phyloP scores from a whole-genome alignment of 2,329 filamentous ascomycete genomes.

The Verticillium klebahnii region DNA sequence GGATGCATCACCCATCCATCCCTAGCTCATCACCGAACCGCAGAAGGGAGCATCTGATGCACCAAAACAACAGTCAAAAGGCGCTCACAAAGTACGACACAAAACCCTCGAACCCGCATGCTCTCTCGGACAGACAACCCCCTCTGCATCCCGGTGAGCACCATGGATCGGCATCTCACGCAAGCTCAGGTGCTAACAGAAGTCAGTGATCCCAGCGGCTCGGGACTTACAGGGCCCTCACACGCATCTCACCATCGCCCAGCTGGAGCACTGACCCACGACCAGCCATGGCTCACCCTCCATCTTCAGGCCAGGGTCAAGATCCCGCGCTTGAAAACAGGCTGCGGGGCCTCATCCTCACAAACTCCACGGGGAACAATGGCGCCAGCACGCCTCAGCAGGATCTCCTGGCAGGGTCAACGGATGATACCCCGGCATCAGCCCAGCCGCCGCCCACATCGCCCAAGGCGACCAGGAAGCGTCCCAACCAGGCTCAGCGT shows the following conservation, averaged over 20 bases:
- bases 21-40: not conserved
- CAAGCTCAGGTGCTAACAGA: not conserved
- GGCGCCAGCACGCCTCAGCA: not conserved
- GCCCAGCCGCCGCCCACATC: constrained; percentile 3
- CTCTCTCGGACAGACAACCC: not conserved
- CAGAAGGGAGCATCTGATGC: not conserved
- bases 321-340: constrained; percentile 43
- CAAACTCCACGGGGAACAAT: constrained; percentile 32
- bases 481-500: constrained; percentile 59
- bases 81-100: not conserved
- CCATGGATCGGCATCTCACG: not conserved
- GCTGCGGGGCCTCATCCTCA: constrained; percentile 56
- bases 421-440: not conserved
- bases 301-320: not conserved
- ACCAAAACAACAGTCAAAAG: not conserved
- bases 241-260: not conserved
- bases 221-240: not conserved
- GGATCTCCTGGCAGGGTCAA: not conserved
- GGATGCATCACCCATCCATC: not conserved
- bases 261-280: not conserved
- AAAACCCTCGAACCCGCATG: not conserved
- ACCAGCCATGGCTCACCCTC: not conserved
- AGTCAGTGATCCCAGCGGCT: not conserved
- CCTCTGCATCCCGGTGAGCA: not conserved
- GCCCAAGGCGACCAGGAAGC: constrained; percentile 36